A percentile compares a stretch with the other conserved stretches of the same genome.
These are phyloP conservation scores for Paramecium tetraurelia DNA, from an alignment of 73 alveolate genomes.

Conservation along the genomic window DNA sequence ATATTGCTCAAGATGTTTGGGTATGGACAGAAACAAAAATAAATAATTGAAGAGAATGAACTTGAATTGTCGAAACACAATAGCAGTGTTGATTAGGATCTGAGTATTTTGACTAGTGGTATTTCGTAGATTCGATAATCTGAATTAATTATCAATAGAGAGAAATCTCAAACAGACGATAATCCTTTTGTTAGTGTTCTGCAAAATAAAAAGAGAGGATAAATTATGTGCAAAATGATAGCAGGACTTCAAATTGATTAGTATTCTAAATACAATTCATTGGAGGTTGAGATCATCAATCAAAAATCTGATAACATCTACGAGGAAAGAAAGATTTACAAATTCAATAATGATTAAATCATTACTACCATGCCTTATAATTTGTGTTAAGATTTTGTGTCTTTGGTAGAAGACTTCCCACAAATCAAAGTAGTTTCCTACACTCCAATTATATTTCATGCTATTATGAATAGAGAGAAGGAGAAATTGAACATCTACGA, in stretches of 20 bases:
- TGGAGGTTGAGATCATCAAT: background rate
- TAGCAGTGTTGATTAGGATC: background rate
- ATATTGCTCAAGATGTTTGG: background rate
- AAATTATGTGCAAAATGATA: constrained; percentile 30
- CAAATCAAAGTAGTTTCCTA: background rate
- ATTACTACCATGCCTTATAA: background rate
- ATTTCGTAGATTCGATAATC: background rate
- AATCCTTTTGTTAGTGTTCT: background rate
- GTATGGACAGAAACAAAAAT: background rate
- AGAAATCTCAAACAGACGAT: background rate
- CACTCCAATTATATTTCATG: constrained; percentile 23
- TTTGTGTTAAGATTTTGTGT: background rate
- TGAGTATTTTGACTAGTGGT: background rate
- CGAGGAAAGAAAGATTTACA: background rate
- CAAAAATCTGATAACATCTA: constrained; percentile 1
- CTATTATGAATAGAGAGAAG: constrained; percentile 6
- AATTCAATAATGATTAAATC: background rate
- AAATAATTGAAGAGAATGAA: background rate
- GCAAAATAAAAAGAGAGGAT: background rate
- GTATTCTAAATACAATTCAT: background rate
- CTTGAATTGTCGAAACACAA: background rate
- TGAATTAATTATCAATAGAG: background rate
- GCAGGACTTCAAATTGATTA: constrained; percentile 35
- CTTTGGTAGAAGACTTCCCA: background rate
- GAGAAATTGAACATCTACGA: background rate